These are phyloP conservation scores for Phtheirospermum japonicum DNA, from an alignment of 257 asterid genomes.

Conservation along the genomic window DNA sequence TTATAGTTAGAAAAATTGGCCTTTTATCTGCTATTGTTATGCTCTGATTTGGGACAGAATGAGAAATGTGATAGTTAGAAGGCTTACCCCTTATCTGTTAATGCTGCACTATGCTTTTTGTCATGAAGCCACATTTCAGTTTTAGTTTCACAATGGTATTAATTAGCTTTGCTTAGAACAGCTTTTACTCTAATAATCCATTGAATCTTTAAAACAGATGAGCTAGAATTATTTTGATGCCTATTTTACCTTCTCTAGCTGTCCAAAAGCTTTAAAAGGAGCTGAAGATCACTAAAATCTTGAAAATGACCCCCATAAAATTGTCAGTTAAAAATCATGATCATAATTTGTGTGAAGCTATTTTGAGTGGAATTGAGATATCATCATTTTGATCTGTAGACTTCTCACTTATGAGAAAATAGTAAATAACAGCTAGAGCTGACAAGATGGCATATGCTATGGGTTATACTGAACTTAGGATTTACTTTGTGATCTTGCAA, in stretches of 20 bases:
- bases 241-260: background rate
- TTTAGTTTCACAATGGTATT: conserved; percentile 17
- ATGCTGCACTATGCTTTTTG: background rate
- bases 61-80: background rate
- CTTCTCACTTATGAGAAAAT: conserved; percentile 2
- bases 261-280: background rate
- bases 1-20: background rate
- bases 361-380: conserved; percentile 12
- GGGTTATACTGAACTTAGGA: background rate
- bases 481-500: conserved; percentile 20
- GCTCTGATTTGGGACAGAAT: background rate
- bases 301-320: background rate
- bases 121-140: background rate
- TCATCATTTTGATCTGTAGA: conserved; percentile 8
- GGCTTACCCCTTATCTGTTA: background rate
- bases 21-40: background rate
- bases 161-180: background rate
- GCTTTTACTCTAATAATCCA: background rate
- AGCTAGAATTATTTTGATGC: background rate
- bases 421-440: background rate
- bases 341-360: conserved; percentile 8
- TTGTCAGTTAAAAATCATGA: background rate
- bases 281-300: background rate
- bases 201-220: background rate
- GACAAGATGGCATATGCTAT: background rate